Base-by-base conservation (phyloP, 2,329 filamentous ascomycete species). In the Aspergillus fumigatus region DNA sequence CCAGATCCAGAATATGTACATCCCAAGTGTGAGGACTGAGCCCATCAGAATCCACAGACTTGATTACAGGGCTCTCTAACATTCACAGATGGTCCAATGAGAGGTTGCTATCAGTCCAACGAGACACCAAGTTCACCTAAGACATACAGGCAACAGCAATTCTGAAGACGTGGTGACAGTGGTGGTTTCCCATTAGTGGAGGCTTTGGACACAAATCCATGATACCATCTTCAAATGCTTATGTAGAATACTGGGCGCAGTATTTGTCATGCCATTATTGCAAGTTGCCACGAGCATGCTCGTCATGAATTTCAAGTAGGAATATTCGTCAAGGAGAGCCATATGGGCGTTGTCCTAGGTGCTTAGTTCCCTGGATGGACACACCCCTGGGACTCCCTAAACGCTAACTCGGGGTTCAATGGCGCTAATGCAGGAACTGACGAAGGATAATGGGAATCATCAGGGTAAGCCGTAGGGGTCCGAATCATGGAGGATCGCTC, bases 351-450 rank as follows among this genome's bases (percentile, higher is more conserved):
- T 35, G 2, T 5, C 32, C 32, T 35, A 32, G 32, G 32, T 17
- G 14, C 32, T 35, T 35, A 35, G 32, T 35, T 17, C 14, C 32
- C 6, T 17, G 32, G 32, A 35, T 17, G 7, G 11, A 11, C 40
- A 43, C 14, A 29, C 48, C 48, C 48, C 29, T 50, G 49, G 49
- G 7, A 35, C 27, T 50, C 10, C 27, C 26, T 21, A 56, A 52
- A 53, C 51, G 53, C 55, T 58, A 58, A 58, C 60, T 45, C 56
- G 53, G 61, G 57, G 51, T 50, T 55, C 62, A 54, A 64, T 61
- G 62, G 52, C 69, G 63, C 70, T 73, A 73, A 71, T 71, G 70
- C 70, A 73, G 70, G 70, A 71, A 73, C 70, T 70, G 63, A 59
- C 58, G 54, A 62, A 62, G 61, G 52, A 51, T 62, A 53, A 43